phyloP scores from a whole-genome alignment of 352 stramenopile species.

The Pythium volutum region DNA sequence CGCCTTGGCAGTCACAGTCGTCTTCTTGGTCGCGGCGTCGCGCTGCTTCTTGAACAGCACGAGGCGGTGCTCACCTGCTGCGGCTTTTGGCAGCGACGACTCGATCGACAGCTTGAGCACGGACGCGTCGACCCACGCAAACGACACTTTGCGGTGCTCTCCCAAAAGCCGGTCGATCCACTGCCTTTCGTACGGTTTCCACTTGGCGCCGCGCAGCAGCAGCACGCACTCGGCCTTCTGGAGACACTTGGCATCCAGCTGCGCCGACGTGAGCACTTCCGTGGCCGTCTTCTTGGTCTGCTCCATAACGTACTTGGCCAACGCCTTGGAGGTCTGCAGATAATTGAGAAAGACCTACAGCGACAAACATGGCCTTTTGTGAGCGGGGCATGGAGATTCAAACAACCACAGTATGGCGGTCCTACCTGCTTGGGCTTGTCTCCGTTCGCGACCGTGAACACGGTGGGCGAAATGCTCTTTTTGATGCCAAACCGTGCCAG shows the following conservation, averaged over 20 bases:
- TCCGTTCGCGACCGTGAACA: conserved; percentile 80
- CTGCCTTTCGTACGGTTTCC: conserved; percentile 60
- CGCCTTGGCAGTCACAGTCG: conserved; percentile 45
- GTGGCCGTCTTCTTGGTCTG: conserved; percentile 52
- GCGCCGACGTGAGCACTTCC: conserved; percentile 63
- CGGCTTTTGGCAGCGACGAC: conserved; percentile 43
- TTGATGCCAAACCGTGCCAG: conserved; percentile 61
- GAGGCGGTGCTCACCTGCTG: conserved; percentile 48
- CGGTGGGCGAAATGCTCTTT: conserved; percentile 53
- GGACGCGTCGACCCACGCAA: conserved; percentile 68
- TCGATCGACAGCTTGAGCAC: conserved; percentile 71
- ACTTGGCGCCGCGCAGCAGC: conserved; percentile 54
- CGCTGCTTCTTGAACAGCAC: conserved; percentile 64
- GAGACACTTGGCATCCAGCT: conserved; percentile 67
- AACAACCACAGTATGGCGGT: neutral
- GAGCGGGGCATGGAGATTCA: neutral
- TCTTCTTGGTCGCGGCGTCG: conserved; percentile 31
- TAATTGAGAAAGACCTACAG: conserved; percentile 62
- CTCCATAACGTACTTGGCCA: conserved; percentile 53
- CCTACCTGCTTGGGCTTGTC: conserved; percentile 68
- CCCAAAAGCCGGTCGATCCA: conserved; percentile 67
- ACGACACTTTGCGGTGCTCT: conserved; percentile 55
- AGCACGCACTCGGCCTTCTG: conserved; percentile 61
- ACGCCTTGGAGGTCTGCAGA: conserved; percentile 51
- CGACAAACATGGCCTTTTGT: too few species aligned